Evolutionary conservation across 2,329 filamentous ascomycete species (phyloP).

Genomic region (Pyrenophora teres): DNA sequence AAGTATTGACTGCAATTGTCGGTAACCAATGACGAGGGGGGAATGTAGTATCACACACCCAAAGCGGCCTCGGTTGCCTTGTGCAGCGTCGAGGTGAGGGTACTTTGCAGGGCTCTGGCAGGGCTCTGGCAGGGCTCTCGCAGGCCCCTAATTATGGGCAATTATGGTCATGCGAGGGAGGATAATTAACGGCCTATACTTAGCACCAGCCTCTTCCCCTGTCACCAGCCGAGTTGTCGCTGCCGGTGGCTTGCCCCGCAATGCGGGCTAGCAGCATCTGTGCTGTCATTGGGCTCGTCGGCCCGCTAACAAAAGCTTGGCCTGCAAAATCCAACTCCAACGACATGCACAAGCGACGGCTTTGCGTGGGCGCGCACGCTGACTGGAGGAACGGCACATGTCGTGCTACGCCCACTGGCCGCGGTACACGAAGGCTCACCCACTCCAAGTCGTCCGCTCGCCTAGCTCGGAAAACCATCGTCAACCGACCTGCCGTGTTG

Average conservation of each 20-base stretch:
- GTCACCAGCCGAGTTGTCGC: slow-evolving; percentile 30
- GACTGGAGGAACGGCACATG: slow-evolving; percentile 41
- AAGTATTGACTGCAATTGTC: slow-evolving; percentile 42
- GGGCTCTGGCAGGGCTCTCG: neutral
- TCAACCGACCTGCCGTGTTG: slow-evolving; percentile 42
- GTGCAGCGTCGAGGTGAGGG: slow-evolving; percentile 15
- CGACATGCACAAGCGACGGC: slow-evolving; percentile 34
- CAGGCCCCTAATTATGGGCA: slow-evolving; percentile 40
- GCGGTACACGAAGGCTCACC: slow-evolving; percentile 34
- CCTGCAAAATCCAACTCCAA: slow-evolving; percentile 41
- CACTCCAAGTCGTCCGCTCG: slow-evolving; percentile 15
- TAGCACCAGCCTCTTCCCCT: slow-evolving; percentile 30
- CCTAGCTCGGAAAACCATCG: slow-evolving; percentile 32
- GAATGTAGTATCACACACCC: slow-evolving; percentile 17
- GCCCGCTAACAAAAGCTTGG: slow-evolving; percentile 43
- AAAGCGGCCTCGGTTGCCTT: slow-evolving; percentile 22
- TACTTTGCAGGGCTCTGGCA: neutral
- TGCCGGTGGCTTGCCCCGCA: slow-evolving; percentile 24
- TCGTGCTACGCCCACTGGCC: slow-evolving; percentile 33
- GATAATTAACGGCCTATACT: slow-evolving; percentile 44
- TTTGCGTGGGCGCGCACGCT: slow-evolving; percentile 35
- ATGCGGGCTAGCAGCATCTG: slow-evolving; percentile 26
- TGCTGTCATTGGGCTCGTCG: slow-evolving; percentile 33
- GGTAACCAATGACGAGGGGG: slow-evolving; percentile 41
- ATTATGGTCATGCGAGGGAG: slow-evolving; percentile 13